Evolutionary conservation across 345 rosid species (phyloP).

Genomic region (Laguncularia racemosa): DNA sequence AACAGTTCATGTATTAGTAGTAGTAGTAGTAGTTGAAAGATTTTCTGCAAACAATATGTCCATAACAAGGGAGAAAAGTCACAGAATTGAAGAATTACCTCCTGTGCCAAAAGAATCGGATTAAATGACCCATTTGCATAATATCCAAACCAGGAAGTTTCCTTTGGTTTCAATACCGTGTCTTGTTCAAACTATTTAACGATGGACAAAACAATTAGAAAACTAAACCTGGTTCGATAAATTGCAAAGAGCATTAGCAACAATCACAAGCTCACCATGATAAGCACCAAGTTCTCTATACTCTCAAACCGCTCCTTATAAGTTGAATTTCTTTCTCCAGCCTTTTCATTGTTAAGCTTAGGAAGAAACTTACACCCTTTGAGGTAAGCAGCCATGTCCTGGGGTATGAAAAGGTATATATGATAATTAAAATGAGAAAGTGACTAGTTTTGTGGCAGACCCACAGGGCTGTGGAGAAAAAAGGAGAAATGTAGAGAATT

Average conservation of each 20-base stretch:
- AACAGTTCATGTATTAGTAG: too few species aligned
- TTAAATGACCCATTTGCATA: slow-evolving; percentile 61
- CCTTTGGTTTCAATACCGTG: slow-evolving; percentile 62
- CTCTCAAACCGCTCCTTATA: slow-evolving; percentile 64
- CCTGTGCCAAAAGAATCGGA: slow-evolving; percentile 47
- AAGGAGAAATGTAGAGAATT: too few species aligned
- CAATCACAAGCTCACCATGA: slow-evolving; percentile 40
- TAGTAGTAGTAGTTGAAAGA: too few species aligned
- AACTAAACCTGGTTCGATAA: not conserved
- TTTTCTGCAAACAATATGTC: too few species aligned
- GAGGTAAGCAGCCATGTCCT: slow-evolving; percentile 34
- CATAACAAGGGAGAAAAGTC: not conserved
- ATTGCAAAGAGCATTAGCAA: not conserved
- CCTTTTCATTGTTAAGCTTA: slow-evolving; percentile 55
- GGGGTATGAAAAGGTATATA: not conserved
- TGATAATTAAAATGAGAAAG: not conserved
- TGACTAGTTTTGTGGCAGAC: too few species aligned
- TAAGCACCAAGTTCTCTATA: slow-evolving; percentile 63
- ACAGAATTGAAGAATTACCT: slow-evolving; percentile 25
- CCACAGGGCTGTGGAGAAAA: too few species aligned
- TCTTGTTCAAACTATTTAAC: slow-evolving; percentile 69
- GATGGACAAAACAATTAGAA: slow-evolving; percentile 1
- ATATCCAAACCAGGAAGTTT: slow-evolving; percentile 82
- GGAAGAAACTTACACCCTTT: slow-evolving; percentile 69
- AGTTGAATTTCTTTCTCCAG: slow-evolving; percentile 38